phyloP scores from a whole-genome alignment of 768 basidiomycete genomes.

The Phaffia australis region DNA sequence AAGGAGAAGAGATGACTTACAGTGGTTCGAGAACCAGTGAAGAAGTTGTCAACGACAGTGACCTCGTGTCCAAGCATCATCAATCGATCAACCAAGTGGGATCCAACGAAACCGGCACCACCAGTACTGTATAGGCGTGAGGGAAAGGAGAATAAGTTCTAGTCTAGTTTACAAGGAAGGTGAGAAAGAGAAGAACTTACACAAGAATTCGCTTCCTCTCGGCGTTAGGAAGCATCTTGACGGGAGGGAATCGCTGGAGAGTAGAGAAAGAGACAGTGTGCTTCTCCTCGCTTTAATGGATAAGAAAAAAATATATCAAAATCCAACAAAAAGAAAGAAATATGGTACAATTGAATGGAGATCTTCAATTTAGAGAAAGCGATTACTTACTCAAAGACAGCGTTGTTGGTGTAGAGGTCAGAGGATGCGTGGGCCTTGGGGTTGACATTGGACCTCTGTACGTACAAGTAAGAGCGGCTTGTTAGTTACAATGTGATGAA shows the following conservation, averaged over 20 bases:
- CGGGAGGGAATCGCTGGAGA: conserved; percentile 81
- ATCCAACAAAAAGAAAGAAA: no score
- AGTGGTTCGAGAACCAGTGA: conserved; percentile 95
- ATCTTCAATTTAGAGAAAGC: not conserved
- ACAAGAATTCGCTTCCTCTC: conserved; percentile 70
- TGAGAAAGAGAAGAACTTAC: conserved; percentile 25
- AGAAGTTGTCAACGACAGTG: conserved; percentile 96
- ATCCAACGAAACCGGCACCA: conserved; percentile 98
- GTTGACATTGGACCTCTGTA: conserved; percentile 10
- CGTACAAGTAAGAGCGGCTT: not conserved
- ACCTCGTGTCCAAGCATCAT: conserved; percentile 98
- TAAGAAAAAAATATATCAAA: not conserved
- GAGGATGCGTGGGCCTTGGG: not conserved
- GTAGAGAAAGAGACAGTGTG: conserved; percentile 79
- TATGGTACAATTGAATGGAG: not conserved
- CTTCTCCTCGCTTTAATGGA: conserved; percentile 48
- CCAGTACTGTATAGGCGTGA: conserved; percentile 54
- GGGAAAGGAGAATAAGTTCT: not conserved
- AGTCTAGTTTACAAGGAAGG: not conserved
- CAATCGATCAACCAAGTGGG: conserved; percentile 88
- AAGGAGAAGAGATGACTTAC: conserved; percentile 48
- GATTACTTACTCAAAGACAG: not conserved
- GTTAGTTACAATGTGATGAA: not conserved
- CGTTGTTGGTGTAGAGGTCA: not conserved
- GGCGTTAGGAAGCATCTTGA: conserved; percentile 67